phyloP scores from a whole-genome alignment of 805 yeast species.

The Pichia thaimueangensis region DNA sequence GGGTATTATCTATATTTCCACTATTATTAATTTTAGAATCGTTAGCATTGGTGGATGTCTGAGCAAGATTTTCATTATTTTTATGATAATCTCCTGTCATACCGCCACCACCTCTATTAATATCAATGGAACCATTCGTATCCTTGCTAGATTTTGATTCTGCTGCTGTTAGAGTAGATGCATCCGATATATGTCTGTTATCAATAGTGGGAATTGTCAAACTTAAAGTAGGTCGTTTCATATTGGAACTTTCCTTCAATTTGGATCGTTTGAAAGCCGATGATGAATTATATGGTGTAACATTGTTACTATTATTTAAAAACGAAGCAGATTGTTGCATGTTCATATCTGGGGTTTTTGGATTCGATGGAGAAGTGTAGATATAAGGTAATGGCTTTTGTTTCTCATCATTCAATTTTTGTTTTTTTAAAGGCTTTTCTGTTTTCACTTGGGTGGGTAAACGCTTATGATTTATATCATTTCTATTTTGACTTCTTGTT shows the following conservation, averaged over 20 bases:
- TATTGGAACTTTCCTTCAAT: slow-evolving; percentile 1
- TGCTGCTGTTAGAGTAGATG: slow-evolving; percentile 19
- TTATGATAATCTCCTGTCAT: background rate
- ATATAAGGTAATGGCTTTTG: too few relatives aligned
- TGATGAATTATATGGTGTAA: slow-evolving; percentile 6
- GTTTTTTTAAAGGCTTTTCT: too few relatives aligned
- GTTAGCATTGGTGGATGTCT: background rate
- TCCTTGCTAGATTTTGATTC: slow-evolving; percentile 8
- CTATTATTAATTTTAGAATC: background rate
- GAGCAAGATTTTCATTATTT: background rate
- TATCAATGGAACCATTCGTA: slow-evolving; percentile 6
- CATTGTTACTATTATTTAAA: background rate
- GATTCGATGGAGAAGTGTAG: slow-evolving; percentile 1
- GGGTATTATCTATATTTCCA: background rate
- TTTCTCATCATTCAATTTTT: too few relatives aligned
- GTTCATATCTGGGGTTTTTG: slow-evolving; percentile 3
- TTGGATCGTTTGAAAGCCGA: slow-evolving; percentile 3
- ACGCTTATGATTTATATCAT: too few relatives aligned
- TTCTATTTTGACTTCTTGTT: too few relatives aligned
- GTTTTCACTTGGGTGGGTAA: background rate
- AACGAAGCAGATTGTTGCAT: background rate
- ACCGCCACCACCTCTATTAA: background rate
- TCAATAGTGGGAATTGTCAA: slow-evolving; percentile 53
- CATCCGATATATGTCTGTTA: slow-evolving; percentile 31
- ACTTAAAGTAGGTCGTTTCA: slow-evolving; percentile 49